Evolutionary conservation across 192 early-diverging fungal genomes (phyloP).

Genomic region (Borealophlyctis nickersoniae): DNA sequence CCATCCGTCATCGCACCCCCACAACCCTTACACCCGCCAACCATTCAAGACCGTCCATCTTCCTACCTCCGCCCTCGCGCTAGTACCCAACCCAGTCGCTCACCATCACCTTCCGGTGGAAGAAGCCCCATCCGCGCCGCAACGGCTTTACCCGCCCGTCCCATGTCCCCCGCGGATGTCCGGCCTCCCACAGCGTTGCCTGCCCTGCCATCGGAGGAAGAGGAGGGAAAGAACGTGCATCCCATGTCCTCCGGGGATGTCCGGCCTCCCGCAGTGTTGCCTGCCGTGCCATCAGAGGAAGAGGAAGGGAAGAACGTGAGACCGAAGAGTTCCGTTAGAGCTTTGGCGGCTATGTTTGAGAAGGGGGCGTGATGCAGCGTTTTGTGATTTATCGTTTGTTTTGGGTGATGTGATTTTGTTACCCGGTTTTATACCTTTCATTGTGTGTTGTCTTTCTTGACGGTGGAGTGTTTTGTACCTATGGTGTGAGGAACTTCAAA

Average conservation of each 20-base stretch:
- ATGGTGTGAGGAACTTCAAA: too few species aligned
- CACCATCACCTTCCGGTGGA: too few species aligned
- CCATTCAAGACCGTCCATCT: too few species aligned
- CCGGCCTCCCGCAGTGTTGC: too few species aligned
- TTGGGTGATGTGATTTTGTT: neutral
- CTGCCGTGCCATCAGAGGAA: neutral
- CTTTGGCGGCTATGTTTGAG: neutral
- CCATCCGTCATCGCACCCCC: too few species aligned
- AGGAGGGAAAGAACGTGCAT: neutral
- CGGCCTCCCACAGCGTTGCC: neutral
- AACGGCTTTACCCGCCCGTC: neutral
- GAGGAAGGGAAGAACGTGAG: neutral
- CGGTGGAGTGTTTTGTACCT: neutral
- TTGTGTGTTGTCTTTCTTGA: neutral
- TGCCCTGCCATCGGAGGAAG: neutral
- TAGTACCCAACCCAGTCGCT: too few species aligned
- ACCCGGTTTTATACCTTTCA: neutral
- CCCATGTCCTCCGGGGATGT: neutral
- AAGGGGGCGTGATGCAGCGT: neutral
- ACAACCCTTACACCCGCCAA: too few species aligned
- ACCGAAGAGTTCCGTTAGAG: neutral
- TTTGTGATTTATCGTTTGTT: neutral
- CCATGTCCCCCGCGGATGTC: neutral
- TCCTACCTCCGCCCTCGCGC: too few species aligned
- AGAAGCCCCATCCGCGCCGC: neutral